Conservation (phyloP, 495 filamentous ascomycete genomes). For the Elasticomyces elasticus region DNA sequence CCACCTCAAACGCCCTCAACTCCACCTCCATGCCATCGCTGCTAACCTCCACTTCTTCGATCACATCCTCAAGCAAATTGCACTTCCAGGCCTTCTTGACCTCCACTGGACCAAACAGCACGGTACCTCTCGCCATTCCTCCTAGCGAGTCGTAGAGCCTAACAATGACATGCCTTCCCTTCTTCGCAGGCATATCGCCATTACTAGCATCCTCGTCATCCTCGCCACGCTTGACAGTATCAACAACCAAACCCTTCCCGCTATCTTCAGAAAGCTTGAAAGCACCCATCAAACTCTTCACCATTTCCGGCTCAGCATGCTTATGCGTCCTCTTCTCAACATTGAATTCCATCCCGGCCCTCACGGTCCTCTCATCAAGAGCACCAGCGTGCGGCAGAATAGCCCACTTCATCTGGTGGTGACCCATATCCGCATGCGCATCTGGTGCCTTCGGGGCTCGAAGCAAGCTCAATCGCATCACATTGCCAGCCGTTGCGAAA, state of each 20-base stretch:
- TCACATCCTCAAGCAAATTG: conserved; percentile 67
- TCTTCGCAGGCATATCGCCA: conserved; percentile 56
- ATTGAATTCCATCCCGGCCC: conserved; percentile 84
- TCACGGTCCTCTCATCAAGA: conserved; percentile 62
- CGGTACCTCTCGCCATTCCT: conserved; percentile 57
- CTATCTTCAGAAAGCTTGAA: conserved; percentile 15
- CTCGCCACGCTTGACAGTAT: conserved; percentile 84
- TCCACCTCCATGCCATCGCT: conserved; percentile 49
- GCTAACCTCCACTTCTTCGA: conserved; percentile 44
- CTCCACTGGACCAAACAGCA: conserved; percentile 51
- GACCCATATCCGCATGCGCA: conserved; percentile 89
- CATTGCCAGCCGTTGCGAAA: conserved; percentile 80
- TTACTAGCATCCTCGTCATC: conserved; percentile 74
- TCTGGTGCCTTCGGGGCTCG: conserved; percentile 94
- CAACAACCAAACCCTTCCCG: conserved; percentile 55
- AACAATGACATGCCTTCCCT: conserved; percentile 69
- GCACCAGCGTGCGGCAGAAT: conserved; percentile 74
- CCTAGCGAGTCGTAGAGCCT: conserved; percentile 89
- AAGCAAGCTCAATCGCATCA: conserved; percentile 86
- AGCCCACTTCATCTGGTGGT: conserved; percentile 79
- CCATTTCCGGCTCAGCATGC: conserved; percentile 4
- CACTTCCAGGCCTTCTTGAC: conserved; percentile 71
- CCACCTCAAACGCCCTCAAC: conserved; percentile 81
- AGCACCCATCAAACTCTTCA: conserved; percentile 26
- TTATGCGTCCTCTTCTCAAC: conserved; percentile 46